Evolutionary conservation across 148 eudicot species (phyloP).

Genomic region (Diospyros lotus): DNA sequence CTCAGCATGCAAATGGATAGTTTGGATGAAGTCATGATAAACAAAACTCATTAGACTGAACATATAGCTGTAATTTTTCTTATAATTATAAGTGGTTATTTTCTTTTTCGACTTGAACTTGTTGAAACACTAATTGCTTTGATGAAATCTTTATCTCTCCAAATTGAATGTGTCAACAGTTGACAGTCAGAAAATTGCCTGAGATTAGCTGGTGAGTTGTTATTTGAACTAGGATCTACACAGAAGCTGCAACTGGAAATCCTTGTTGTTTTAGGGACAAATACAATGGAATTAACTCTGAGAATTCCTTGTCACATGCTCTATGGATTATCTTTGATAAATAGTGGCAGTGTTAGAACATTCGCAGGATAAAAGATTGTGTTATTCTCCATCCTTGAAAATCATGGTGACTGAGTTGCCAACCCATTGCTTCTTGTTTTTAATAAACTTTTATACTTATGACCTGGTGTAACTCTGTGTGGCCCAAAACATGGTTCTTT

Average conservation of each 20-base stretch:
- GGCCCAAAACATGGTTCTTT: no score
- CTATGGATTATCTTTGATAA: background rate
- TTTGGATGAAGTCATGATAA: slow-evolving; percentile 1
- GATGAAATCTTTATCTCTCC: background rate
- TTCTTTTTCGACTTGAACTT: background rate
- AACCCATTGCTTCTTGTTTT: background rate
- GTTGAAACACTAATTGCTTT: background rate
- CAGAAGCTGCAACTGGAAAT: background rate
- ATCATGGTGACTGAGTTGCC: background rate
- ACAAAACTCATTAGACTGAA: background rate
- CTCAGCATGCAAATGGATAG: background rate
- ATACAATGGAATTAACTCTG: background rate
- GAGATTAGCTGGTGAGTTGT: slow-evolving; percentile 4
- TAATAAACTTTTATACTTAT: background rate
- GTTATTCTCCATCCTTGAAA: background rate
- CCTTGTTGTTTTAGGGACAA: background rate
- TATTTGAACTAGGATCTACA: background rate
- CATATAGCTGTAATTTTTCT: background rate
- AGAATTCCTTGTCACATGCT: background rate
- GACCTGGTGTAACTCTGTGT: no score
- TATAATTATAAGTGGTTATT: background rate
- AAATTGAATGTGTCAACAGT: background rate
- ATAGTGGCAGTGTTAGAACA: background rate
- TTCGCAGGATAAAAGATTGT: background rate
- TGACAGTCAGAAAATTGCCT: background rate